phyloP scores from a whole-genome alignment of 2,329 filamentous ascomycete species.

The Orbilia ellipsospora region DNA sequence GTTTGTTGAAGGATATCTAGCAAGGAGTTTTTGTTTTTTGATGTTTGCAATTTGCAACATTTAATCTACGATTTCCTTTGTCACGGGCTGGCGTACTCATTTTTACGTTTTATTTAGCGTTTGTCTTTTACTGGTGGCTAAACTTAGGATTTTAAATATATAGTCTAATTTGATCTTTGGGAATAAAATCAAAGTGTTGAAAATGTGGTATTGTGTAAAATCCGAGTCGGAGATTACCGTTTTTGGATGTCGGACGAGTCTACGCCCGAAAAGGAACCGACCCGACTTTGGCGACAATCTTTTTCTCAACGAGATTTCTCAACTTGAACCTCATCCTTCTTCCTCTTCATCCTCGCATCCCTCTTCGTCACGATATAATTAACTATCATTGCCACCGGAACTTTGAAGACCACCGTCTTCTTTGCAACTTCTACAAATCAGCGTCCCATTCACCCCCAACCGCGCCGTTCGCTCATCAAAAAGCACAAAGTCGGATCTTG shows the following conservation, averaged over 20 bases:
- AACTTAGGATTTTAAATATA: neutral
- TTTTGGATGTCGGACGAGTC: slow-evolving; percentile 35
- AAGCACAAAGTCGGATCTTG: slow-evolving; percentile 43
- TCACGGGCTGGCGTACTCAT: neutral
- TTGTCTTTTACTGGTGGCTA: neutral
- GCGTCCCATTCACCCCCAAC: neutral
- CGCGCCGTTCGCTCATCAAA: slow-evolving; percentile 31
- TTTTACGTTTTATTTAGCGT: neutral
- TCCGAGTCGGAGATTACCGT: slow-evolving; percentile 37
- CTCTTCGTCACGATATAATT: neutral
- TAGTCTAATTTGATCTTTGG: neutral
- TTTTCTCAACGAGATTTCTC: neutral
- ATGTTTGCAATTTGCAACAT: slow-evolving; percentile 7
- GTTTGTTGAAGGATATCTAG: neutral
- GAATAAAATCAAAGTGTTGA: slow-evolving; percentile 28
- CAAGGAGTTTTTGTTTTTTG: neutral
- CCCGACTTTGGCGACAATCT: slow-evolving; percentile 38
- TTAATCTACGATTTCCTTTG: no score
- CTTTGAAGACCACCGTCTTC: neutral
- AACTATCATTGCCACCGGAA: neutral
- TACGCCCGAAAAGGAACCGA: slow-evolving; percentile 47
- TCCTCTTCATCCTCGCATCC: neutral
- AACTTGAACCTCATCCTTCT: neutral
- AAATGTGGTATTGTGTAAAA: slow-evolving; percentile 32
- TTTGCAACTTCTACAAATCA: neutral